Evolutionary conservation across 2,329 filamentous ascomycete genomes (phyloP).

Genomic region (Botrytis aclada): DNA sequence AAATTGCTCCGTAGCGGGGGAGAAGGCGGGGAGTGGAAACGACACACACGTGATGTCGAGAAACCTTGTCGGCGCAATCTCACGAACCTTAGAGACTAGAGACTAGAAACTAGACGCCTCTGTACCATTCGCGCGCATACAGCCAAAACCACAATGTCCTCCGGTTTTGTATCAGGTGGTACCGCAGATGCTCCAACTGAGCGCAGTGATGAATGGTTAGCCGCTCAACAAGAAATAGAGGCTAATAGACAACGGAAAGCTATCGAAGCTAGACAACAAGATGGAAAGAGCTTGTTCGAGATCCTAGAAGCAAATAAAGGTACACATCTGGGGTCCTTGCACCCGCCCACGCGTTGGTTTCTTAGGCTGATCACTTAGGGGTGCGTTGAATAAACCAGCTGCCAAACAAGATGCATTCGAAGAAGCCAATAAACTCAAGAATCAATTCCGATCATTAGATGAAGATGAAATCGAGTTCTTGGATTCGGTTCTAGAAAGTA

Average conservation of each 20-base stretch:
- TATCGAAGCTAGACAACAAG: constrained; percentile 42
- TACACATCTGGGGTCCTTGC: constrained; percentile 36
- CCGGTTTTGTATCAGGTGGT: constrained; percentile 51
- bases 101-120: neutral
- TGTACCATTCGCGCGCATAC: constrained; percentile 12
- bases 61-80: neutral
- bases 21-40: neutral
- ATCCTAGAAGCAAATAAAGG: constrained; percentile 80
- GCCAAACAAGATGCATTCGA: constrained; percentile 82
- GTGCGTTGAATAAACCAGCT: constrained; percentile 46
- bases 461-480: constrained; percentile 78
- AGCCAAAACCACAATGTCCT: constrained; percentile 40
- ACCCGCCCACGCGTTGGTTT: neutral
- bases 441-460: constrained; percentile 75
- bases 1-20: neutral
- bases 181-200: constrained; percentile 45
- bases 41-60: neutral
- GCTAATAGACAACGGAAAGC: constrained; percentile 34
- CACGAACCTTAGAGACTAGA: neutral
- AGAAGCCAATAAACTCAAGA: constrained; percentile 66
- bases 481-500: constrained; percentile 52
- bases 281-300: constrained; percentile 65
- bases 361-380: constrained; percentile 37
- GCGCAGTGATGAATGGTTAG: constrained; percentile 39
- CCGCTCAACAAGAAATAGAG: constrained; percentile 41